Percentiles rank a stretch among this genome's conserved stretches.
These are phyloP conservation scores for Penicilliopsis zonata DNA, from an alignment of 495 filamentous ascomycete genomes.

Conservation along the genomic window DNA sequence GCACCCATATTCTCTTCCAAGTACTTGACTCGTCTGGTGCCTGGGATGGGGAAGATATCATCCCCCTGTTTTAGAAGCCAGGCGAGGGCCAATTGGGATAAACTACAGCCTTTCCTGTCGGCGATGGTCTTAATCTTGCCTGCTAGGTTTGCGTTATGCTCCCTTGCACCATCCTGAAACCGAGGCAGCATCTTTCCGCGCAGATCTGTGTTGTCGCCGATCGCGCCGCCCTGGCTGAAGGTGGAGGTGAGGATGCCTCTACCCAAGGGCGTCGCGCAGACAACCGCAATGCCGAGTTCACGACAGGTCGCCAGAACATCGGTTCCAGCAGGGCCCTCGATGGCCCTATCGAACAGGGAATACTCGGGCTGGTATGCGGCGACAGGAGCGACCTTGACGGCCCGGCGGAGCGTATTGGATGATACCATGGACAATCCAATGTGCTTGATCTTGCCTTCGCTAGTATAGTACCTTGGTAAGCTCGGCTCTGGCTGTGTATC, in stretches of 20 bases:
- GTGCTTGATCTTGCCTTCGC: conserved; percentile 42
- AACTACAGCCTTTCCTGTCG: conserved; percentile 30
- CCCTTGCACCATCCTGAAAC: conserved; percentile 37
- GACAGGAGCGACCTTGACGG: conserved; percentile 41
- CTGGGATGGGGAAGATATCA: conserved; percentile 45
- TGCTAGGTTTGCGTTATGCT: conserved; percentile 32
- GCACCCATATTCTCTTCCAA: conserved; percentile 46
- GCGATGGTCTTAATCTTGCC: conserved; percentile 29
- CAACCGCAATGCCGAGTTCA: conserved; percentile 29
- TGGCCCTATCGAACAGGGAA: conserved; percentile 31
- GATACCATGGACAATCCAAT: conserved; percentile 41
- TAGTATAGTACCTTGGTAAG: too few relatives aligned
- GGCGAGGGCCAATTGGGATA: conserved; percentile 34
- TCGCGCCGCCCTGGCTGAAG: conserved; percentile 16
- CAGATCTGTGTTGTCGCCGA: conserved; percentile 21
- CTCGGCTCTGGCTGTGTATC: too few relatives aligned
- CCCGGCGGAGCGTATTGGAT: conserved; percentile 42
- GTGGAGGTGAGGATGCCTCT: conserved; percentile 26
- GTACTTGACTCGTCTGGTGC: conserved; percentile 41
- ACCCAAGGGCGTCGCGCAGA: conserved; percentile 33
- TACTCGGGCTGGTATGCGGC: conserved; percentile 47
- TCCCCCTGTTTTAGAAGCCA: conserved; percentile 42
- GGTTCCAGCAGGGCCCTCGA: conserved; percentile 37
- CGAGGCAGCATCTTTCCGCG: conserved; percentile 25
- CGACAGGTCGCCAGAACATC: conserved; percentile 33